These are phyloP conservation scores for Lumnitzera littorea DNA, from an alignment of 345 rosid species.

Conservation along the genomic window DNA sequence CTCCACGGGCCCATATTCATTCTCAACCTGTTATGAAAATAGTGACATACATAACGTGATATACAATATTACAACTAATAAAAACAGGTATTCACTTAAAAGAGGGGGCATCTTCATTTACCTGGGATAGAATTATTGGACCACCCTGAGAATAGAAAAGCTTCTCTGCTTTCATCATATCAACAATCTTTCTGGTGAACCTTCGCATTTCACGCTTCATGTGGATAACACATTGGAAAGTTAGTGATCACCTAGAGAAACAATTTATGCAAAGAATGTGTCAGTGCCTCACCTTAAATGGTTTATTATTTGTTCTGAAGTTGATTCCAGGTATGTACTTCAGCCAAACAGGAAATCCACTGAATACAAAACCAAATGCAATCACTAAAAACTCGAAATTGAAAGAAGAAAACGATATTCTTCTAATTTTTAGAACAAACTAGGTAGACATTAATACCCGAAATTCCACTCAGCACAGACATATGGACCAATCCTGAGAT, in stretches of 20 bases:
- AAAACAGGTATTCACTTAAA: neutral
- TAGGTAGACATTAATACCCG: slow-evolving; percentile 44
- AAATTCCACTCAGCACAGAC: slow-evolving; percentile 99
- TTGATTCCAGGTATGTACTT: slow-evolving; percentile 91
- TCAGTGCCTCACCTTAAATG: slow-evolving; percentile 65
- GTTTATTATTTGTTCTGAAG: slow-evolving; percentile 93
- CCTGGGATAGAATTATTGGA: slow-evolving; percentile 98
- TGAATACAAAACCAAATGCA: slow-evolving; percentile 15
- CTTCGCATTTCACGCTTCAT: slow-evolving; percentile 78
- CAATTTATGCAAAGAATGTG: slow-evolving; percentile 15
- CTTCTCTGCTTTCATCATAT: slow-evolving; percentile 90
- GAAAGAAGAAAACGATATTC: neutral
- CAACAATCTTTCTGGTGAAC: slow-evolving; percentile 76
- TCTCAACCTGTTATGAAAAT: slow-evolving; percentile 67
- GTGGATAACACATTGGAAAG: neutral
- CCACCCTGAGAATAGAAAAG: slow-evolving; percentile 90
- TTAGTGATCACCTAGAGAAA: too few species aligned
- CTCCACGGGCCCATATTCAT: slow-evolving; percentile 97
- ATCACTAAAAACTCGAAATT: slow-evolving; percentile 7
- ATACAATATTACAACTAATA: neutral
- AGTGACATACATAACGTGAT: slow-evolving; percentile 6
- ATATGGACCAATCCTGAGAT: slow-evolving; percentile 98
- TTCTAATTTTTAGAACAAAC: too few species aligned
- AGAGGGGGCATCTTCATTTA: slow-evolving; percentile 12
- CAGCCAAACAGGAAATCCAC: slow-evolving; percentile 99